Conservation (phyloP, 345 rosid species). For the Theobroma cacao region DNA sequence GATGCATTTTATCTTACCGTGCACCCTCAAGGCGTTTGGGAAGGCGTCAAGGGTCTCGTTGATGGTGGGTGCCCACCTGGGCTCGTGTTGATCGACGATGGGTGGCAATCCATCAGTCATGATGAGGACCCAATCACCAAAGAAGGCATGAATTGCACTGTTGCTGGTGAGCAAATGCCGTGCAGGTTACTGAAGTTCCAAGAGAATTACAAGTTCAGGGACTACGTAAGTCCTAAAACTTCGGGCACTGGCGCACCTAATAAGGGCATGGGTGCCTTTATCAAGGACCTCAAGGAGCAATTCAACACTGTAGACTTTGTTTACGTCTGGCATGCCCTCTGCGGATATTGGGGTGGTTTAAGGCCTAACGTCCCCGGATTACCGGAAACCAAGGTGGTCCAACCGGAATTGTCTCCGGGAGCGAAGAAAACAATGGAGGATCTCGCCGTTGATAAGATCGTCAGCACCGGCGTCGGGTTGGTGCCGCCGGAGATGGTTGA, state of each 20-base stretch:
- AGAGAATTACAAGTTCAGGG: slow-evolving; percentile 84
- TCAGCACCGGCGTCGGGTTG: slow-evolving; percentile 64
- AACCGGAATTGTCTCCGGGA: slow-evolving; percentile 71
- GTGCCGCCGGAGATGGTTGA: slow-evolving; percentile 66
- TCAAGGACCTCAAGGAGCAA: slow-evolving; percentile 74
- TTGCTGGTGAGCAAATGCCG: slow-evolving; percentile 97
- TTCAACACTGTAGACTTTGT: slow-evolving; percentile 73
- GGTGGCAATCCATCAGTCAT: slow-evolving; percentile 90
- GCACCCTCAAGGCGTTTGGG: slow-evolving; percentile 72
- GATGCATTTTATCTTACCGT: slow-evolving; percentile 93
- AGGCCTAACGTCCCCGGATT: slow-evolving; percentile 70
- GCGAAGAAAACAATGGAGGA: slow-evolving; percentile 77
- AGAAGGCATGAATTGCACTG: slow-evolving; percentile 70
- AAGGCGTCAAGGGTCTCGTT: slow-evolving; percentile 71
- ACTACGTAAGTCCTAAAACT: slow-evolving; percentile 50
- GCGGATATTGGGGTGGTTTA: slow-evolving; percentile 97
- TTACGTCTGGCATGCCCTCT: slow-evolving; percentile 94
- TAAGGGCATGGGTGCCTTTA: slow-evolving; percentile 79
- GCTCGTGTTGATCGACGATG: slow-evolving; percentile 87
- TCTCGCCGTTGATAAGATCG: slow-evolving; percentile 90
- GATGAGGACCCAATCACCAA: slow-evolving; percentile 66
- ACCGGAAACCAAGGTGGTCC: slow-evolving; percentile 41
- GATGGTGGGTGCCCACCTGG: slow-evolving; percentile 98
- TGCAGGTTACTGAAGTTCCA: slow-evolving; percentile 76
- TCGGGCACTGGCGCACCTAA: neutral